phyloP scores from a whole-genome alignment of 2,329 filamentous ascomycete species.

The Microascus cirrosus region DNA sequence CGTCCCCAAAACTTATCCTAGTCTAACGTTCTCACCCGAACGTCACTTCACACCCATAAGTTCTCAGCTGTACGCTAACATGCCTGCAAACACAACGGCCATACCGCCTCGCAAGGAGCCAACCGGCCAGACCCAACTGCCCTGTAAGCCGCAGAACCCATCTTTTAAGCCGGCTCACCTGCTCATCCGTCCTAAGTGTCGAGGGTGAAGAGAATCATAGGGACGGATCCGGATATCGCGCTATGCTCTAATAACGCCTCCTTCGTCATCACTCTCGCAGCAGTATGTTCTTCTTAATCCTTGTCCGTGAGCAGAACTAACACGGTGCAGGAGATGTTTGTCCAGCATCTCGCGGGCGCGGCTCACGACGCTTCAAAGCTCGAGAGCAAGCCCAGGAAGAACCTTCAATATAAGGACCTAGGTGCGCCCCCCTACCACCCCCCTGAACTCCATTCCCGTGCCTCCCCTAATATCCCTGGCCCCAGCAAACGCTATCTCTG shows the following conservation, averaged over 20 bases:
- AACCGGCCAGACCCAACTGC: conserved; percentile 75
- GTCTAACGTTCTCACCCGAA: neutral
- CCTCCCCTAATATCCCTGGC: neutral
- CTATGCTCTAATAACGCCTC: conserved; percentile 89
- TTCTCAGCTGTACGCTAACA: conserved; percentile 22
- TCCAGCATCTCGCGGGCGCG: conserved; percentile 80
- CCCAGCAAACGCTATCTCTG: conserved; percentile 70
- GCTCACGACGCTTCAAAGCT: conserved; percentile 81
- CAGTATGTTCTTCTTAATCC: conserved; percentile 37
- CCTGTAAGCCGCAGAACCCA: conserved; percentile 45
- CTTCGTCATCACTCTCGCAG: conserved; percentile 86
- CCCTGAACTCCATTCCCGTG: neutral
- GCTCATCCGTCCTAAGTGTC: conserved; percentile 50
- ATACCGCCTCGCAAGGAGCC: conserved; percentile 72
- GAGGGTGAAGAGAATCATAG: conserved; percentile 91
- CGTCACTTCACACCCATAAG: neutral
- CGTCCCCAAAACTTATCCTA: neutral
- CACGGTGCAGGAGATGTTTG: conserved; percentile 69
- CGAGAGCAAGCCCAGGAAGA: conserved; percentile 83
- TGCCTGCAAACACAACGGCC: conserved; percentile 85
- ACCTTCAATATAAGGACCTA: conserved; percentile 92
- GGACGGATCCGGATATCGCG: conserved; percentile 72
- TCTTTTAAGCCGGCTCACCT: neutral
- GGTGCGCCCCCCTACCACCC: conserved; percentile 43
- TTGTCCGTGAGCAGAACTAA: neutral